Evolutionary conservation across 305 asterid genomes (phyloP).

Genomic region (Rubia tinctorum): DNA sequence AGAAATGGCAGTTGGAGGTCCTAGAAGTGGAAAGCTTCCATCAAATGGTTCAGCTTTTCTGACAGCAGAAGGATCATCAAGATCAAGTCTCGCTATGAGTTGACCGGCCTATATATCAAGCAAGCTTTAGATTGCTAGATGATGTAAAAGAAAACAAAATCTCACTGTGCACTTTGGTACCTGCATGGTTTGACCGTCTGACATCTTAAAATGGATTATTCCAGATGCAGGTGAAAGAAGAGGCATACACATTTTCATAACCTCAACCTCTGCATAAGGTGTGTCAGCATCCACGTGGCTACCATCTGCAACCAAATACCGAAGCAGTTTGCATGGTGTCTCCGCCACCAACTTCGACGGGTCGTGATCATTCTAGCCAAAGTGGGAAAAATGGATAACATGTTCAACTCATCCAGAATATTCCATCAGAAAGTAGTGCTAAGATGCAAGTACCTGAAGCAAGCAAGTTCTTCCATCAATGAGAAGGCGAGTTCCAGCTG

Average conservation of each 20-base stretch:
- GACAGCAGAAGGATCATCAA: slow-evolving; percentile 98
- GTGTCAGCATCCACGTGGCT: slow-evolving; percentile 93
- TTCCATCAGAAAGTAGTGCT: neutral
- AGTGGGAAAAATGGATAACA: neutral
- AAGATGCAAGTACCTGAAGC: slow-evolving; percentile 40
- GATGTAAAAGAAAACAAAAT: slow-evolving; percentile 15
- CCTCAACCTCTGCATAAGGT: slow-evolving; percentile 98
- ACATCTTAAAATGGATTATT: slow-evolving; percentile 66
- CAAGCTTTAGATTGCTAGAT: slow-evolving; percentile 13
- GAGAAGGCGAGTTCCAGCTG: slow-evolving; percentile 99
- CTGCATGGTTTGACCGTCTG: slow-evolving; percentile 99
- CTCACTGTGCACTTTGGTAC: slow-evolving; percentile 31
- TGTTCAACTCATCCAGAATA: neutral
- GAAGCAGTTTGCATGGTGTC: slow-evolving; percentile 95
- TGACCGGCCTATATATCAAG: slow-evolving; percentile 70
- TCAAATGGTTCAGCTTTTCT: slow-evolving; percentile 95
- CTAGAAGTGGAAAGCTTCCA: slow-evolving; percentile 86
- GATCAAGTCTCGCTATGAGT: slow-evolving; percentile 91
- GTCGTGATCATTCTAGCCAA: slow-evolving; percentile 89
- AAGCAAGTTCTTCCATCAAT: slow-evolving; percentile 99
- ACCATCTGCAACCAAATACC: slow-evolving; percentile 74
- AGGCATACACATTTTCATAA: slow-evolving; percentile 99
- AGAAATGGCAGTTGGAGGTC: slow-evolving; percentile 95
- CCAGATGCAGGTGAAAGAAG: slow-evolving; percentile 99
- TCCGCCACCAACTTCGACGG: slow-evolving; percentile 96